Percentiles rank a stretch among this genome's conserved stretches.
Conservation (phyloP, 2,329 filamentous ascomycete species). For the Didymella exigua region DNA sequence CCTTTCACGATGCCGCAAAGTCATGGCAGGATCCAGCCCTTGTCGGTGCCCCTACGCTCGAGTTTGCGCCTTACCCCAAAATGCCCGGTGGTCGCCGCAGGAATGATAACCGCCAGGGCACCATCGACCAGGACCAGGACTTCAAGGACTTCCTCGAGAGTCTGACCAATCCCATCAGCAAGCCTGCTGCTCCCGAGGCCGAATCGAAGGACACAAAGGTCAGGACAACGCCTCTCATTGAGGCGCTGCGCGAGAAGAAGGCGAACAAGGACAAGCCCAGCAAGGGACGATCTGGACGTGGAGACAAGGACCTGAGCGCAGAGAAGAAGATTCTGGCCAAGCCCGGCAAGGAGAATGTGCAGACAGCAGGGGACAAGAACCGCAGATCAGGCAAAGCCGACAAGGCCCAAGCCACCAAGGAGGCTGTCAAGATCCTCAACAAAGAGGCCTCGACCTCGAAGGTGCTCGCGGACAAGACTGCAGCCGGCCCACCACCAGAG, state of each 20-base stretch:
- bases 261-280: conserved; percentile 68
- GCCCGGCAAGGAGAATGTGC: conserved; percentile 39
- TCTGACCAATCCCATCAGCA: conserved; percentile 75
- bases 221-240: conserved; percentile 85
- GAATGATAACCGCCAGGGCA: conserved; percentile 84
- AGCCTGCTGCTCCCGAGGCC: conserved; percentile 59
- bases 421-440: conserved; percentile 64
- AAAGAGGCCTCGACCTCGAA: conserved; percentile 51
- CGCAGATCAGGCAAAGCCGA: conserved; percentile 53
- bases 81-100: conserved; percentile 76
- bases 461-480: conserved; percentile 41
- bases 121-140: conserved; percentile 94
- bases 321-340: conserved; percentile 47
- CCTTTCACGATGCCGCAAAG: conserved; percentile 82
- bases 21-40: conserved; percentile 74
- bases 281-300: conserved; percentile 62
- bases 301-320: conserved; percentile 64
- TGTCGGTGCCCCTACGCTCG: conserved; percentile 77
- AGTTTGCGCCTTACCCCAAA: conserved; percentile 84
- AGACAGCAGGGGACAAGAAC: conserved; percentile 46
- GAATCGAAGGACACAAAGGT: conserved; percentile 66
- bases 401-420: conserved; percentile 69
- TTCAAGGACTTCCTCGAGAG: conserved; percentile 92
- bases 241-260: conserved; percentile 91
- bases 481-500: conserved; percentile 51